These are phyloP conservation scores for Neonectria magnoliae DNA, from an alignment of 2,329 filamentous ascomycete species.

Conservation along the genomic window DNA sequence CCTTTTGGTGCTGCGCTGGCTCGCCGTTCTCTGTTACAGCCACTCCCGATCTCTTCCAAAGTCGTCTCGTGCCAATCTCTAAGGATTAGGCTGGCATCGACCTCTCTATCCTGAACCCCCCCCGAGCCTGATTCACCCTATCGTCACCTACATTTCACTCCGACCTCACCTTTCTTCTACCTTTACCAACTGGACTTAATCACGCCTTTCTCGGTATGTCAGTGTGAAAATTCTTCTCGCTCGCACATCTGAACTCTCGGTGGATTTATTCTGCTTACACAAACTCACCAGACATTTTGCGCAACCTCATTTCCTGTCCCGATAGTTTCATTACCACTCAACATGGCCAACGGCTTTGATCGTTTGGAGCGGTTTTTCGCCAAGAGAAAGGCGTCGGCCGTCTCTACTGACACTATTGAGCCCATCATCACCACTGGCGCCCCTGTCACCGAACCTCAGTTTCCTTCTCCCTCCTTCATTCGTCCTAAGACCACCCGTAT, in stretches of 20 bases:
- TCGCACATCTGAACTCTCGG: constrained; percentile 19
- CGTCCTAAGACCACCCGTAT: constrained; percentile 64
- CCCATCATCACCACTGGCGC: constrained; percentile 34
- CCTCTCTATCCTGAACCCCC: constrained; percentile 29
- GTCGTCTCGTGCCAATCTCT: constrained; percentile 20
- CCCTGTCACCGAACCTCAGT: constrained; percentile 49
- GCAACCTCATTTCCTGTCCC: constrained; percentile 30
- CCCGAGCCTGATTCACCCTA: constrained; percentile 34
- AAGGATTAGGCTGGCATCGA: constrained; percentile 26
- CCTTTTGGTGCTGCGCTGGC: constrained; percentile 8
- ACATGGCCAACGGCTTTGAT: constrained; percentile 60
- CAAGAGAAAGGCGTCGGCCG: constrained; percentile 50
- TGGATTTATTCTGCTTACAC: constrained; percentile 35
- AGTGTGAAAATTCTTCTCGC: constrained; percentile 18
- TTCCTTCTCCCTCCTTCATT: constrained; percentile 65
- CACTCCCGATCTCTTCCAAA: constrained; percentile 28
- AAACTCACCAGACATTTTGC: constrained; percentile 34
- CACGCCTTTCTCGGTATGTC: constrained; percentile 32
- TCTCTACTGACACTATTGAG: constrained; percentile 38
- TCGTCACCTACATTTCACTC: constrained; percentile 21
- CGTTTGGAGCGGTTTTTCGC: constrained; percentile 63
- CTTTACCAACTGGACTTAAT: constrained; percentile 10
- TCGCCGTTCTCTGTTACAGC: constrained; percentile 35
- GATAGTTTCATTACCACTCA: constrained; percentile 42
- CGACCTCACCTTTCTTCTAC: constrained; percentile 24